phyloP scores from a whole-genome alignment of 805 yeast species.

The Starmerella kuoi region DNA sequence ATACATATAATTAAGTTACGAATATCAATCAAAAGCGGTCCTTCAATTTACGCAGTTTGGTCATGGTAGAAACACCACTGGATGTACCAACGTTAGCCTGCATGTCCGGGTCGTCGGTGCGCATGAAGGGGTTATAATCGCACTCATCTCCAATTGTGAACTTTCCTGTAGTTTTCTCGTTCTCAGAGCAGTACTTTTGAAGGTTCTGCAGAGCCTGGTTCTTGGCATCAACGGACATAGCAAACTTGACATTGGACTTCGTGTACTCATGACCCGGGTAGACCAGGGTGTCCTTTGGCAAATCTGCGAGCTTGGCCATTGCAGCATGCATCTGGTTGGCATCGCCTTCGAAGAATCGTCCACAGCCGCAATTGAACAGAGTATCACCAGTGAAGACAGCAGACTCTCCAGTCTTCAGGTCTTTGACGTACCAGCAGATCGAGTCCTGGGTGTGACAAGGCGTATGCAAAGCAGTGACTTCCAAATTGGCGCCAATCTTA shows the following conservation, averaged over 20 bases:
- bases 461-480: constrained; percentile 74
- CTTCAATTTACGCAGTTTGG: constrained; percentile 60
- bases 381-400: constrained; percentile 96
- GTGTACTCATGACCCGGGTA: constrained; percentile 98
- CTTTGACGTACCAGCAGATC: constrained; percentile 70
- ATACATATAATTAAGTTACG: too few relatives aligned
- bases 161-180: constrained; percentile 72
- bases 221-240: constrained; percentile 45
- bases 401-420: constrained; percentile 46
- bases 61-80: constrained; percentile 51
- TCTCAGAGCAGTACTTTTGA: constrained; percentile 37
- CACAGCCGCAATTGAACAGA: constrained; percentile 86
- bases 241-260: constrained; percentile 63
- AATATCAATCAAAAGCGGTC: constrained; percentile 46
- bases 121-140: constrained; percentile 80
- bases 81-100: constrained; percentile 44
- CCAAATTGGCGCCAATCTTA: constrained; percentile 50
- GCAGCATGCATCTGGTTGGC: constrained; percentile 69
- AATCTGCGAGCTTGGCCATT: constrained; percentile 44
- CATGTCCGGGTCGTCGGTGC: constrained; percentile 53
- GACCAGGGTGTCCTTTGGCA: constrained; percentile 61
- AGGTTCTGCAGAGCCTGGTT: constrained; percentile 42
- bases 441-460: constrained; percentile 98
- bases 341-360: constrained; percentile 88
- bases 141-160: constrained; percentile 79